A percentile compares a stretch with the other conserved stretches of the same genome.
Conservation (phyloP, 2,329 filamentous ascomycete species). For the Fusarium illudens region DNA sequence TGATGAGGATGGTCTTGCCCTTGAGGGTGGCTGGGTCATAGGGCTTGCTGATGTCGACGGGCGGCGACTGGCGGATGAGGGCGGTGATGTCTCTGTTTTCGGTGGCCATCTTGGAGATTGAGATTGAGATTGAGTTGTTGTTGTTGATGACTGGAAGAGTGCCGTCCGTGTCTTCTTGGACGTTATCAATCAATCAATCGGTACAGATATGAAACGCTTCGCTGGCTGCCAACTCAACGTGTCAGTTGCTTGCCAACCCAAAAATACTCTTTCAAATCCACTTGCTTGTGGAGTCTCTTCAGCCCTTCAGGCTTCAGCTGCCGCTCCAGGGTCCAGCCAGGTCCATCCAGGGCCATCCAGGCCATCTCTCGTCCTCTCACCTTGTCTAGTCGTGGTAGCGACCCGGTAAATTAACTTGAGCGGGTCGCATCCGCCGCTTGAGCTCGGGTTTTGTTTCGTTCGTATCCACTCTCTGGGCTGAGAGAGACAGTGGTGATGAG, state of each 20-base stretch:
- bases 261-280: slow-evolving; percentile 12
- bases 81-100: slow-evolving; percentile 32
- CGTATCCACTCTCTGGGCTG: slow-evolving; percentile 18
- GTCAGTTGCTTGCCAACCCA: slow-evolving; percentile 7
- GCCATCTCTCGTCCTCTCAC: slow-evolving; percentile 2
- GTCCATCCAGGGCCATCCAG: slow-evolving; percentile 5
- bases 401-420: slow-evolving; percentile 28
- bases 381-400: slow-evolving; percentile 1
- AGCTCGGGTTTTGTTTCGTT: background rate
- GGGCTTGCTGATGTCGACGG: slow-evolving; percentile 55
- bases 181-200: slow-evolving; percentile 3
- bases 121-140: background rate
- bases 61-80: slow-evolving; percentile 49
- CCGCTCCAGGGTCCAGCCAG: background rate
- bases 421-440: slow-evolving; percentile 7
- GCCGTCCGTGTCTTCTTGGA: background rate
- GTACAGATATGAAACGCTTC: background rate
- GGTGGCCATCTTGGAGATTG: slow-evolving; percentile 12
- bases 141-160: background rate
- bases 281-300: slow-evolving; percentile 19
- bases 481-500: background rate
- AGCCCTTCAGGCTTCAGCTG: background rate
- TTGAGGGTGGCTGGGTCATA: slow-evolving; percentile 57
- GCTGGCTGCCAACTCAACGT: slow-evolving; percentile 15
- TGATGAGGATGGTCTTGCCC: slow-evolving; percentile 68